Evolutionary conservation across 2,329 filamentous ascomycete species (phyloP).

Genomic region (Ascomycota sp.): DNA sequence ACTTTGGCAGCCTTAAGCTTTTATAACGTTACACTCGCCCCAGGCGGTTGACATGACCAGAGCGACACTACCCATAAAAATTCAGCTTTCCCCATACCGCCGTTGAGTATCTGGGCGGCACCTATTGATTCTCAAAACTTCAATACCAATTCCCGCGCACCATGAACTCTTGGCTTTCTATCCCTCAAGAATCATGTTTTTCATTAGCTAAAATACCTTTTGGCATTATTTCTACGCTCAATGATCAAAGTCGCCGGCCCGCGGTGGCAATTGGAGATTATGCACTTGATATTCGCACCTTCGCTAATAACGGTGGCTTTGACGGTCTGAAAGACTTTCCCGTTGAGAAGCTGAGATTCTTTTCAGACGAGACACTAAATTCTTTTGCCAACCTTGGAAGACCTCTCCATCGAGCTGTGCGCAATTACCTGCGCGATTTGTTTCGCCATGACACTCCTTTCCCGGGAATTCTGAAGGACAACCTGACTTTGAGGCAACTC

Average conservation of each 20-base stretch:
- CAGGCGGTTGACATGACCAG: too few relatives aligned
- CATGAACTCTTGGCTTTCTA: constrained; percentile 8
- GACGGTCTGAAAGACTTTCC: constrained; percentile 1
- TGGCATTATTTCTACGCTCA: constrained; percentile 51
- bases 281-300: constrained; percentile 47
- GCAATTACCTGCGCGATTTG: constrained; percentile 44
- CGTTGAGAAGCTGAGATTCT: constrained; percentile 5
- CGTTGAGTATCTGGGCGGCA: too few relatives aligned
- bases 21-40: too few relatives aligned
- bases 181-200: constrained; percentile 22
- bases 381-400: constrained; percentile 34
- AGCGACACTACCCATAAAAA: too few relatives aligned
- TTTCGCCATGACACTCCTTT: constrained; percentile 32
- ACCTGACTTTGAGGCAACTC: constrained; percentile 10
- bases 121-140: too few relatives aligned
- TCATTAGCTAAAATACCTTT: constrained; percentile 69
- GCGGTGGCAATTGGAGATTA: constrained; percentile 55
- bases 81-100: too few relatives aligned
- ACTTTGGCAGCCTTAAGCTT: too few relatives aligned
- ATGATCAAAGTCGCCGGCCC: constrained; percentile 34
- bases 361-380: constrained; percentile 11
- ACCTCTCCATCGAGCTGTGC: constrained; percentile 46
- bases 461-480: constrained; percentile 14
- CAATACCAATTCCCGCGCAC: too few relatives aligned
- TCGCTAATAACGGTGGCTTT: constrained; percentile 26